Conservation (phyloP, 1,284 basidiomycete genomes). For the Dichomitus squalens region DNA sequence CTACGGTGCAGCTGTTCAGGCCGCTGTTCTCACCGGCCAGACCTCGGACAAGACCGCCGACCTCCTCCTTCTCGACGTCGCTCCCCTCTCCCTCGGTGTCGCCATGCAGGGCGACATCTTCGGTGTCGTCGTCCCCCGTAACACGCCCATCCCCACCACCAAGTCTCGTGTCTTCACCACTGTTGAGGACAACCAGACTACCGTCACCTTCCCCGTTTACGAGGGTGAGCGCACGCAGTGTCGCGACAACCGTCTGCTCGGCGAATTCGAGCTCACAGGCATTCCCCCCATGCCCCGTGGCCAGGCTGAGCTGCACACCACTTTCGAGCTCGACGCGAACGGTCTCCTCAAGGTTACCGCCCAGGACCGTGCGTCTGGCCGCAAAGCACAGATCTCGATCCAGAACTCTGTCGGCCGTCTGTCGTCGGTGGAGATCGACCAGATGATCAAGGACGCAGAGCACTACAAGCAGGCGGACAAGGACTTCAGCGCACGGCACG, state of each 20-base stretch:
- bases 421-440: conserved; percentile 92
- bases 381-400: conserved; percentile 95
- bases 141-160: conserved; percentile 97
- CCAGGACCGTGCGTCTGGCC: conserved; percentile 92
- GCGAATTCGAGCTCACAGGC: conserved; percentile 96
- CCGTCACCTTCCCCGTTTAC: conserved; percentile 95
- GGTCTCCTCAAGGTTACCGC: conserved; percentile 96
- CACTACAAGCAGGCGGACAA: conserved; percentile 96
- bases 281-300: conserved; percentile 97
- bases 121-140: conserved; percentile 94
- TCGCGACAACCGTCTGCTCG: conserved; percentile 95
- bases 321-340: conserved; percentile 97
- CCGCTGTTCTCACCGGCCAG: conserved; percentile 93
- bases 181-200: conserved; percentile 98
- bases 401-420: conserved; percentile 97
- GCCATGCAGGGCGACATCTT: conserved; percentile 99
- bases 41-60: conserved; percentile 96
- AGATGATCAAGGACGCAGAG: conserved; percentile 99
- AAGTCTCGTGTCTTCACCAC: conserved; percentile 97
- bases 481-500: conserved; percentile 94
- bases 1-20: conserved; percentile 96
- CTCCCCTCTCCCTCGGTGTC: conserved; percentile 95
- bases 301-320: conserved; percentile 94
- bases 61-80: conserved; percentile 93
- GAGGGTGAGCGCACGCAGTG: conserved; percentile 98